These are phyloP conservation scores for Herpotrichia juniperi DNA, from an alignment of 2,329 filamentous ascomycete species.

Conservation along the genomic window DNA sequence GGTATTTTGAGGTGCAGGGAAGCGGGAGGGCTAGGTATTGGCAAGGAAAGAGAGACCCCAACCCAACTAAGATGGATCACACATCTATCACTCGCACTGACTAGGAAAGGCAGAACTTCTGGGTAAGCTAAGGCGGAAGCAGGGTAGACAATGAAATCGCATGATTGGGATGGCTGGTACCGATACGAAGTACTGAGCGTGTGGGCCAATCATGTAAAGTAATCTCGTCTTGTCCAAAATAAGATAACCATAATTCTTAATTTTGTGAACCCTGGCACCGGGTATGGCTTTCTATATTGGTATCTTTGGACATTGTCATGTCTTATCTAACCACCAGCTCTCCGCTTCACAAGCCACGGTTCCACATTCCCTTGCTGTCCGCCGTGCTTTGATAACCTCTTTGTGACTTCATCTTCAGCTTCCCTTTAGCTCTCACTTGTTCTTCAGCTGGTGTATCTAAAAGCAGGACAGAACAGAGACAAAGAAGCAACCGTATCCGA, in stretches of 20 bases:
- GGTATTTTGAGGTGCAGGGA: constrained; percentile 2
- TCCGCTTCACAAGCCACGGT: background rate
- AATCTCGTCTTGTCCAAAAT: background rate
- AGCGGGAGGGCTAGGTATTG: background rate
- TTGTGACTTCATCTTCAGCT: background rate
- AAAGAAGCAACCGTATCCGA: background rate
- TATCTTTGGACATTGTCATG: background rate
- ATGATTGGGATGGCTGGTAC: no score
- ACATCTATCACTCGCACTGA: no score
- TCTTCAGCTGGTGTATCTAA: constrained; percentile 1
- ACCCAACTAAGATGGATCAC: no score
- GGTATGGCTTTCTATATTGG: background rate
- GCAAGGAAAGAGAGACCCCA: background rate
- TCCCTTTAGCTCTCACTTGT: background rate
- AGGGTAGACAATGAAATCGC: background rate
- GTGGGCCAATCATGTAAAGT: background rate
- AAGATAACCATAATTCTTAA: constrained; percentile 13
- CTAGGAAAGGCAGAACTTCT: no score
- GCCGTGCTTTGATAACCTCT: background rate
- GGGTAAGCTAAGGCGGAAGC: background rate
- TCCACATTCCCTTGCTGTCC: background rate
- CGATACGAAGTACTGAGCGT: background rate
- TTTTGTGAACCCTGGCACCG: constrained; percentile 1
- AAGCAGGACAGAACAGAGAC: background rate
- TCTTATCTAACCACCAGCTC: background rate